Evolutionary conservation across 2,329 filamentous ascomycete species (phyloP), one percentile per base, ranked within the genome.

Genomic region (Botrytis squamosa): DNA sequence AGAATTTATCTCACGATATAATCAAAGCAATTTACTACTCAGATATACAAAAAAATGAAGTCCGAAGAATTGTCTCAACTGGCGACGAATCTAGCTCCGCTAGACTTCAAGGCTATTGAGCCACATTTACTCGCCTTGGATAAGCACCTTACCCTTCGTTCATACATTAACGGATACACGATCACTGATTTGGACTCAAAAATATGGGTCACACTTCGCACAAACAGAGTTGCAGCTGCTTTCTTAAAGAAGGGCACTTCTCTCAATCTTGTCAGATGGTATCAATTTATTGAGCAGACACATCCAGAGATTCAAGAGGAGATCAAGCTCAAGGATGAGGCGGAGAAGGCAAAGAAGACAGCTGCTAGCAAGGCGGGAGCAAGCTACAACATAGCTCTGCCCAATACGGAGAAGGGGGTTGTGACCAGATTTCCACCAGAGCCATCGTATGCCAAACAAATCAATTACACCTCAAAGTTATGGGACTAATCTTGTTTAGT

Each of bases 401-500:
- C 92, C 79, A 93, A 97, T 81, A 91, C 92, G 14, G 93, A 95
- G 55, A 91, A 95, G 82, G 94, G 94, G 4, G 94, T 98, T 74
- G 93, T 98, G 33, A 97, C 94, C 36, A 88, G 95, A 79, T 98
- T 98, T 85, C 91, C 95, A 25, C 95, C 95, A 5, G 95, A 98
- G 90, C 95, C 95, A 76, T 97, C 94, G 86, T 92, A 83, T 83
- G 89, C 85, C 33, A 49, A 59, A 29, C 71, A 22, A 49, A 25
- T 25, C 62, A n/a, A 18, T 64, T 73, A n/a, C 3, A 57, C 25
- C 38, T 46, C 12, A 20, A 25, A 42, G 4, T 44, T 42, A n/a
- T 22, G 63, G 20, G 70, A 68, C 72, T 80, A 73, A 77, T 68
- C 73, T 44, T 25, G 57, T 38, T 73, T 46, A 81, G 77, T 77